Evolutionary conservation across 768 basidiomycete genomes (phyloP).

Genomic region (Termitomyces titanicus): DNA sequence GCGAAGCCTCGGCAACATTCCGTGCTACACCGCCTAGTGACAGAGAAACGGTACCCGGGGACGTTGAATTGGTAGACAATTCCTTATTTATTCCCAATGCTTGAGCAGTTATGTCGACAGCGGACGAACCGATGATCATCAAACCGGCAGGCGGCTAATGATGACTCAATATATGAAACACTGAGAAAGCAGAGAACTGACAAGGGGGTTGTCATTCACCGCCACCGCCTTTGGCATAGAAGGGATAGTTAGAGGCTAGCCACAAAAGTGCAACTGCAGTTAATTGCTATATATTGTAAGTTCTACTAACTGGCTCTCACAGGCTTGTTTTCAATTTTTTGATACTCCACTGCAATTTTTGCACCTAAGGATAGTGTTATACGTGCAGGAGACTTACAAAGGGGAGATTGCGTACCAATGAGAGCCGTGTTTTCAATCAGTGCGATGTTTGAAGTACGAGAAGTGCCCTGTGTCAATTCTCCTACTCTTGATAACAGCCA

Average conservation of each 20-base stretch:
- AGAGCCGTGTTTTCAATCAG: slow-evolving; percentile 85
- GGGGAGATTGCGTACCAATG: slow-evolving; percentile 52
- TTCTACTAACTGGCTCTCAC: slow-evolving; percentile 26
- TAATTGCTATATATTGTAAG: background rate
- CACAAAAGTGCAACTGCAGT: background rate
- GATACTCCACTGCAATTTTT: slow-evolving; percentile 75
- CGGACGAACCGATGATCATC: slow-evolving; percentile 80
- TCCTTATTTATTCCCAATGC: slow-evolving; percentile 28
- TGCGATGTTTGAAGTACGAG: slow-evolving; percentile 77
- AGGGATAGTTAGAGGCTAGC: background rate
- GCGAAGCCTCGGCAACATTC: slow-evolving; percentile 92
- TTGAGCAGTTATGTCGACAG: slow-evolving; percentile 82
- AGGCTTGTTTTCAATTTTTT: slow-evolving; percentile 39
- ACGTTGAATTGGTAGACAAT: slow-evolving; percentile 59
- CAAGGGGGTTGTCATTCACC: background rate
- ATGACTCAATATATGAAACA: background rate
- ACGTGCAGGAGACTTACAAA: background rate
- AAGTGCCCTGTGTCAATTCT: slow-evolving; percentile 75
- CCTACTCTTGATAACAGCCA: slow-evolving; percentile 86
- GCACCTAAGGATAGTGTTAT: slow-evolving; percentile 46
- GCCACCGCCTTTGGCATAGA: background rate
- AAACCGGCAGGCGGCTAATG: slow-evolving; percentile 42
- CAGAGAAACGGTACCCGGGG: slow-evolving; percentile 70
- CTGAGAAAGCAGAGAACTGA: slow-evolving; percentile 5
- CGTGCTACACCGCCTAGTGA: slow-evolving; percentile 88